Evolutionary conservation across 139 green algal species (phyloP), one percentile per base, ranked within the genome.

Genomic region (Chara braunii): DNA sequence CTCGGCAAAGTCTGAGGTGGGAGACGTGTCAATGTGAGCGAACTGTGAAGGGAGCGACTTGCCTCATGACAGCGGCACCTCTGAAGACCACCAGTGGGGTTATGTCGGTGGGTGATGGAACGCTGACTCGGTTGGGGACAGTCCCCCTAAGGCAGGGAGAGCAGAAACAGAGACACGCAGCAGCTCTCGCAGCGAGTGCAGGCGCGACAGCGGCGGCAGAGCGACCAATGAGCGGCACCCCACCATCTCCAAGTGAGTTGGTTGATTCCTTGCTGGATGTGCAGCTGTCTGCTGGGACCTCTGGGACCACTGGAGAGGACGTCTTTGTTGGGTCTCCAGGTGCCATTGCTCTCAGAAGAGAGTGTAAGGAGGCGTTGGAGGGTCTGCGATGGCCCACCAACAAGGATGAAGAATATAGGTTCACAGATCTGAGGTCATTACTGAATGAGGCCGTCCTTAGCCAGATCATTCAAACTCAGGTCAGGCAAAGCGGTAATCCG

Each of bases 401-500:
- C 30, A 58, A 29, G 11, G 65, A 72, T 37, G 65, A 74, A 57
- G 56, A 61, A 42, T 74, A 34, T 7, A 55, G 65, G 12, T 74
- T 74, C 45, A 74, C 65, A 9, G 65, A 74, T 43, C 2, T 74
- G 12, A 61, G 44, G 31, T n/a, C 35, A 18, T 37, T 74, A 3
- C 55, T 64, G 24, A 37, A 60, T 8, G 42, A 60, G 51, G 51
- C 22, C 23, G 36, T 64, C 22, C 29, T 40, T 29, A n/a, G n/a
- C n/a, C n/a, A n/a, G n/a, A n/a, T n/a, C n/a, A n/a, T n/a, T n/a
- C n/a, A n/a, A n/a, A n/a, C n/a, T n/a, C n/a, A n/a, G n/a, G n/a
- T n/a, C n/a, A n/a, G n/a, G n/a, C n/a, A n/a, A n/a, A n/a, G n/a
- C n/a, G n/a, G n/a, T n/a, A n/a, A n/a, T n/a, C n/a, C n/a, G n/a